These are phyloP conservation scores for Pestalotiopsis sp. DNA, from an alignment of 2,329 filamentous ascomycete genomes.

Conservation along the genomic window DNA sequence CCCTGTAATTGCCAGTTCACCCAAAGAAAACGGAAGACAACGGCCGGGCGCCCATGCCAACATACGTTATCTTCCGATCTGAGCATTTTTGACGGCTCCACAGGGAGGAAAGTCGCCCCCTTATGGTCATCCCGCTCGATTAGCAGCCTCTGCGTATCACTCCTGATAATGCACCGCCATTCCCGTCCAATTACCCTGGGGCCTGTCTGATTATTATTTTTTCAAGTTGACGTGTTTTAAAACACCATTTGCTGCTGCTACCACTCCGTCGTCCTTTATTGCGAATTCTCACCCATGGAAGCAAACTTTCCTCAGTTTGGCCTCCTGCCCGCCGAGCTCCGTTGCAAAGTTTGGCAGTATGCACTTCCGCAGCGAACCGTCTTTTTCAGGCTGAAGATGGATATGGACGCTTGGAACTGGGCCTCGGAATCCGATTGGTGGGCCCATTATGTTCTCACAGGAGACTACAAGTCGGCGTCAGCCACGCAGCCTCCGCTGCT, in stretches of 20 bases:
- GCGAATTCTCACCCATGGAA: not conserved
- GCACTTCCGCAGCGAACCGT: conserved; percentile 12
- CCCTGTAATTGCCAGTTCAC: not conserved
- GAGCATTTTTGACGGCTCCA: not conserved
- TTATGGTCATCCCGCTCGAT: not conserved
- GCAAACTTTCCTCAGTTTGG: conserved; percentile 9
- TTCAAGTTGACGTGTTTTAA: not conserved
- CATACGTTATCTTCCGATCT: conserved; percentile 9
- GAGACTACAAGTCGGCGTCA: conserved; percentile 1
- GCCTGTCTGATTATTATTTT: not conserved
- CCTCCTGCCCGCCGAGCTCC: conserved; percentile 8
- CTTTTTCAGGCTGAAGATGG: conserved; percentile 9
- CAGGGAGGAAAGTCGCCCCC: not conserved
- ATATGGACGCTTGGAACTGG: conserved; percentile 14
- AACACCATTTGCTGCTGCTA: not conserved
- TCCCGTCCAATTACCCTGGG: not conserved
- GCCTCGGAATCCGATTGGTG: conserved; percentile 11
- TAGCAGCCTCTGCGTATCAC: not conserved
- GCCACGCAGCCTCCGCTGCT: not conserved
- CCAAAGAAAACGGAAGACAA: not conserved
- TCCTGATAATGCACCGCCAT: not conserved
- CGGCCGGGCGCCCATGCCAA: not conserved
- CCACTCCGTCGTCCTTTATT: not conserved
- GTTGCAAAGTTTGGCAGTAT: conserved; percentile 12
- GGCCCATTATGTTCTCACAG: conserved; percentile 8